Evolutionary conservation across 495 filamentous ascomycete species (phyloP), one percentile per base, ranked within the genome.

Genomic region (Cairneyella variabilis): DNA sequence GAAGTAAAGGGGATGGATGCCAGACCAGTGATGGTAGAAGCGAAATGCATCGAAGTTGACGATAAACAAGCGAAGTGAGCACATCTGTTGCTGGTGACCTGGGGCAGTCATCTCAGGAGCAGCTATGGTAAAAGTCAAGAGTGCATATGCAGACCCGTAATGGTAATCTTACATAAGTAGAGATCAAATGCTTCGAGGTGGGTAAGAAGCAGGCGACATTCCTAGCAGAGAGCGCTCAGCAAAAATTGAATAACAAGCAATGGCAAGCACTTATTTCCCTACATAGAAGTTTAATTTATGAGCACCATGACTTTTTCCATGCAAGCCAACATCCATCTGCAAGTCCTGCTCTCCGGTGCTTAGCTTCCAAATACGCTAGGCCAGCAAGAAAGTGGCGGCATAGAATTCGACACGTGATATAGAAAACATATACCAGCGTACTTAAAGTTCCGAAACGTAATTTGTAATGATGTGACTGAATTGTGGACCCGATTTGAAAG

Each of bases 371-470:
- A 51, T 90, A 91, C 53, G 77, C 77, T 2, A 91, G 93, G 86
- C 88, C 89, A 0, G 85, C 84, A 3, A 69, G 89, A 2, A 89
- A 93, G 83, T 95, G 90, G 90, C 75, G 84, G 12, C 83, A 92
- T 62, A 88, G 84, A 0, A 92, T 95, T 21, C 84, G n/a, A n/a
- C n/a, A n/a, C n/a, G n/a, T n/a, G n/a, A n/a, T n/a, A n/a, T n/a
- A n/a, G n/a, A n/a, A n/a, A n/a, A n/a, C n/a, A n/a, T n/a, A n/a
- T n/a, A n/a, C n/a, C n/a, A n/a, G n/a, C n/a, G n/a, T n/a, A n/a
- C n/a, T n/a, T n/a, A n/a, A n/a, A n/a, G n/a, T n/a, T n/a, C n/a
- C n/a, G n/a, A n/a, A n/a, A n/a, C n/a, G n/a, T n/a, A n/a, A n/a
- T n/a, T n/a, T n/a, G n/a, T n/a, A n/a, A n/a, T n/a, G n/a, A n/a